These are phyloP conservation scores for Fusarium agapanthi DNA, from an alignment of 2,329 filamentous ascomycete genomes.

Conservation along the genomic window DNA sequence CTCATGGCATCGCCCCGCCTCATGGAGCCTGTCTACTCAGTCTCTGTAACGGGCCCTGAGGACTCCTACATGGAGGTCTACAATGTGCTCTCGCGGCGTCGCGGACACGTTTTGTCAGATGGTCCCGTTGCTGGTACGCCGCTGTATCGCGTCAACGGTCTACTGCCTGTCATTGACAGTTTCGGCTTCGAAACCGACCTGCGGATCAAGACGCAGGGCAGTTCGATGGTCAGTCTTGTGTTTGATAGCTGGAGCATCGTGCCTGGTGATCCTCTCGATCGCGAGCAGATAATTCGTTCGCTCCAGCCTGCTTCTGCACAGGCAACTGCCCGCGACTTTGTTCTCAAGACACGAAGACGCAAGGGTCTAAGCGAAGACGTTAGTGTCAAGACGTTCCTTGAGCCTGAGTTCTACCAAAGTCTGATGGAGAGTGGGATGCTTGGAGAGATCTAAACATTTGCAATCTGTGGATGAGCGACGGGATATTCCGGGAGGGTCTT, in stretches of 20 bases:
- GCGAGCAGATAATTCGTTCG: conserved; percentile 80
- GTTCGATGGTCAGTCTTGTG: conserved; percentile 87
- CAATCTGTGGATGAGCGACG: neutral
- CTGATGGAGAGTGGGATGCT: conserved; percentile 89
- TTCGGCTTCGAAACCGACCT: conserved; percentile 99
- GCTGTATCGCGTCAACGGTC: conserved; percentile 87
- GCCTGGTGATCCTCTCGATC: conserved; percentile 92
- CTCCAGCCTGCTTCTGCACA: conserved; percentile 89
- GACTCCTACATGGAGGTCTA: conserved; percentile 90
- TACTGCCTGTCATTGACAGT: conserved; percentile 95
- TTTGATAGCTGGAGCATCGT: conserved; percentile 98
- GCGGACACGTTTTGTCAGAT: conserved; percentile 94
- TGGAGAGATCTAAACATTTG: conserved; percentile 57
- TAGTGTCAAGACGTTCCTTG: conserved; percentile 93
- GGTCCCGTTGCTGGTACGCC: conserved; percentile 94
- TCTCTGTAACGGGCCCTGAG: conserved; percentile 91
- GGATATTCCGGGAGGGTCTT: neutral
- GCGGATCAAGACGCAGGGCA: conserved; percentile 93
- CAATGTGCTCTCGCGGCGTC: conserved; percentile 85
- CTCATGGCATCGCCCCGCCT: conserved; percentile 94
- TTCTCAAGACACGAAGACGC: conserved; percentile 90
- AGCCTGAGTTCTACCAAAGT: conserved; percentile 90
- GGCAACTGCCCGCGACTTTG: conserved; percentile 93
- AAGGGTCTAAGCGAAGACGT: conserved; percentile 97
- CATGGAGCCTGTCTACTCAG: conserved; percentile 96